Base-by-base conservation (phyloP, 2,329 filamentous ascomycete species). In the Sporothrix curviconia region DNA sequence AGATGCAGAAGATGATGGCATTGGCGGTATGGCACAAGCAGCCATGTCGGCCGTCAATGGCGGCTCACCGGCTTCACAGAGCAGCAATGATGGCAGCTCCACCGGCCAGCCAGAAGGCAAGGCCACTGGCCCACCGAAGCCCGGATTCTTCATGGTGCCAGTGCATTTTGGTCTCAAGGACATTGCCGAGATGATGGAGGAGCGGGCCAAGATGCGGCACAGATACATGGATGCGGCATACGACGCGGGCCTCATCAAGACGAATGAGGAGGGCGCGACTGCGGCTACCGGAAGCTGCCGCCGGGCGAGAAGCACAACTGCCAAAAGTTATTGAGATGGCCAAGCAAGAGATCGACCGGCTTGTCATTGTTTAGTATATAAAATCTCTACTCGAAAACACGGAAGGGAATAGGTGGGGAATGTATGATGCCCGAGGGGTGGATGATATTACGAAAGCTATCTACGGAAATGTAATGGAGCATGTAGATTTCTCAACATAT, bases 301-400 rank as follows among this genome's bases (percentile, higher is more conserved):
- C 58, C 65, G 1, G 71, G 68, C n/a, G 70, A 74, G 37, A 68
- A 68, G 50, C 72, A 74, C 46, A 70, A 72, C 24, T 85, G 81
- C 59, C 66, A 78, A 60, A 71, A 70, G 58, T 84, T 34, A 74
- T 85, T 17, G 74, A 79, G 30, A 74, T 82, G 32, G 81, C 82
- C 5, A 76, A 77, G 59, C 64, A 72, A 44, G 78, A 81, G 2
- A 72, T 85, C 53, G 77, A 82, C 30, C 74, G 73, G 28, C 67
- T 85, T 24, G 71, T 80, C 12, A 84, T 85, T 68, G 58, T 57
- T 2, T 65, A 60, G 28, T n/a, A n/a, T n/a, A n/a, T n/a, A n/a
- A n/a, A n/a, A n/a, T n/a, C n/a, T n/a, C n/a, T n/a, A n/a, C n/a
- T n/a, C n/a, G n/a, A n/a, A 7, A 39, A 46, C 28, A 17, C 15